Evolutionary conservation across 805 yeast genomes (phyloP).

Genomic region (Hanseniaspora taiwanica): DNA sequence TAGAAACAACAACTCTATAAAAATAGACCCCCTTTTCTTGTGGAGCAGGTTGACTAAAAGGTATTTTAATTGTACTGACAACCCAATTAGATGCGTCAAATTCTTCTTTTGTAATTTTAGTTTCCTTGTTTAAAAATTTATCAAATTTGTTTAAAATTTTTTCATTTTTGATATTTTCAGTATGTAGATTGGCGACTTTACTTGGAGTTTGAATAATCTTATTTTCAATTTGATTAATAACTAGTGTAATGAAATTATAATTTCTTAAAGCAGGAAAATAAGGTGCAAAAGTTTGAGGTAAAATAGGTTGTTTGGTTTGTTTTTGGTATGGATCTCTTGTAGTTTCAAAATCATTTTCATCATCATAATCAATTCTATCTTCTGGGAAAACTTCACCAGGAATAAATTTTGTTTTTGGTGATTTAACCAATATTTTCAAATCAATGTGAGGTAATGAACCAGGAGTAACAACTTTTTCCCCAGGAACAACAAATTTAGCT

Average conservation of each 20-base stretch:
- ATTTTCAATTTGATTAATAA: slow-evolving; percentile 64
- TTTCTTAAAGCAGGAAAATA: slow-evolving; percentile 50
- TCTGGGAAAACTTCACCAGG: slow-evolving; percentile 25
- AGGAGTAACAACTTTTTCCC: slow-evolving; percentile 63
- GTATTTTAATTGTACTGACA: slow-evolving; percentile 66
- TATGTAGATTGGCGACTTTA: slow-evolving; percentile 15
- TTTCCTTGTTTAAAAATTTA: slow-evolving; percentile 7
- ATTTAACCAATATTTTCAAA: slow-evolving; percentile 60
- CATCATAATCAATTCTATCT: slow-evolving; percentile 22
- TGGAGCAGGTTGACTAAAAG: slow-evolving; percentile 70
- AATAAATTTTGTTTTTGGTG: slow-evolving; percentile 53
- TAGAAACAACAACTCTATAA: slow-evolving; percentile 58
- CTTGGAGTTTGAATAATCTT: slow-evolving; percentile 62
- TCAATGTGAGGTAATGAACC: slow-evolving; percentile 62
- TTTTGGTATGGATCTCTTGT: slow-evolving; percentile 54
- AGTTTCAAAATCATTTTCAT: slow-evolving; percentile 43
- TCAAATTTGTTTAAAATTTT: slow-evolving; percentile 1
- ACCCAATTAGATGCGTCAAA: slow-evolving; percentile 27
- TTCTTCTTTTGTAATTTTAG: slow-evolving; percentile 20
- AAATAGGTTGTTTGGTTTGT: slow-evolving; percentile 51
- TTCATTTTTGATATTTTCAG: background rate
- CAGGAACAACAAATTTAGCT: slow-evolving; percentile 75
- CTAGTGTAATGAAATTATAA: slow-evolving; percentile 51
- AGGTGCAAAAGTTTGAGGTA: slow-evolving; percentile 61
- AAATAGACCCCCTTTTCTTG: slow-evolving; percentile 46